These are phyloP conservation scores for Eucalyptus marginata DNA, from an alignment of 345 rosid species.

Conservation along the genomic window DNA sequence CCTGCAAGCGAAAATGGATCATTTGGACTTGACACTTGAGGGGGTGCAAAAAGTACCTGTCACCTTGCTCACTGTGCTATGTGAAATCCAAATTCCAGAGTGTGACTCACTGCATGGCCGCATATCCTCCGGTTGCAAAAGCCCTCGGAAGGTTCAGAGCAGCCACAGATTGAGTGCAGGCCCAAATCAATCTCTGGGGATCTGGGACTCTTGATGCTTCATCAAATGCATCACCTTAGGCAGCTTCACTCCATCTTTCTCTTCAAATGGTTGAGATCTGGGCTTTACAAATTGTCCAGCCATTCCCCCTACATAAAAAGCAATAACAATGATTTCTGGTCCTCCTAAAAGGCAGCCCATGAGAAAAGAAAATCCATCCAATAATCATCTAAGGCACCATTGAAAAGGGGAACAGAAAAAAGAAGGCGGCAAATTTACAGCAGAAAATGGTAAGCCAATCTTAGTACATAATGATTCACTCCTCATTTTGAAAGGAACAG, in stretches of 20 bases:
- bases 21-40: neutral
- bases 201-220: conserved; percentile 15
- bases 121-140: conserved; percentile 28
- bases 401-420: neutral
- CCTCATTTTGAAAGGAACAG: neutral
- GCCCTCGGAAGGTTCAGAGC: conserved; percentile 30
- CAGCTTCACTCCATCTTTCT: conserved; percentile 20
- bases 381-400: neutral
- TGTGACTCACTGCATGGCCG: conserved; percentile 22
- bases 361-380: neutral
- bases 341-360: neutral
- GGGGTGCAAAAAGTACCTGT: neutral
- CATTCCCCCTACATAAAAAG: conserved; percentile 22
- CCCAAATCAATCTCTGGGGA: conserved; percentile 24
- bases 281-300: conserved; percentile 33
- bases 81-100: conserved; percentile 27
- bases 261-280: conserved; percentile 21
- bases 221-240: conserved; percentile 26
- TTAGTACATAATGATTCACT: neutral
- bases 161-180: conserved; percentile 16
- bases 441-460: neutral
- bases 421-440: neutral
- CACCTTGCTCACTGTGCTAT: conserved; percentile 23
- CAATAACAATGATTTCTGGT: neutral
- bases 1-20: neutral